A percentile compares a stretch with the other conserved stretches of the same genome.
Conservation (phyloP, 2,329 filamentous ascomycete genomes). For the Ramichloridium luteum region DNA sequence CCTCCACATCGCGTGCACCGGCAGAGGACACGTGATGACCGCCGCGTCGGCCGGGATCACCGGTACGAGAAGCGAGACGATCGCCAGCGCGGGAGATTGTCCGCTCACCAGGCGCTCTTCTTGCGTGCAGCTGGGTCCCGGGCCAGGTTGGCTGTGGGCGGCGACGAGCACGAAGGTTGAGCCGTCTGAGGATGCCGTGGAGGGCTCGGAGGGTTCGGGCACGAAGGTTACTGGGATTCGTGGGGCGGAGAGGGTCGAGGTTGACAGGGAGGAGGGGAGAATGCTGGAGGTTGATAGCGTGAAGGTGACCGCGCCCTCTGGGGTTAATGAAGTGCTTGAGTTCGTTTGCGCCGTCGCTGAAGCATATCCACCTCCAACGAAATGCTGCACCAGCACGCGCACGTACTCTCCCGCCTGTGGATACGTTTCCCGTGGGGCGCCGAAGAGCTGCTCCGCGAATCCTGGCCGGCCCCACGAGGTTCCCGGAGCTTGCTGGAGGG, state of each 20-base stretch:
- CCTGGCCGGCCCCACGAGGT: constrained; percentile 8
- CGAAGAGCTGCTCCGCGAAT: constrained; percentile 4
- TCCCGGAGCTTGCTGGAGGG: constrained; percentile 4
- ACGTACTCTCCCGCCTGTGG: too few species aligned
- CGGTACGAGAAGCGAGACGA: constrained; percentile 5
- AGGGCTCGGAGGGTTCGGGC: constrained; percentile 2
- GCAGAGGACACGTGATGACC: constrained; percentile 6
- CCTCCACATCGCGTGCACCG: constrained; percentile 5
- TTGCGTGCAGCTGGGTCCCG: constrained; percentile 8
- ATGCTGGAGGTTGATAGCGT: neutral
- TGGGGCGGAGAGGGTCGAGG: neutral
- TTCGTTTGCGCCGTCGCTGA: too few species aligned
- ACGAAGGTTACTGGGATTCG: constrained; percentile 4
- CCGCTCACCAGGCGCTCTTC: constrained; percentile 9
- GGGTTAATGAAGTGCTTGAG: too few species aligned
- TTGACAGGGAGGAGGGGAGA: constrained; percentile 4
- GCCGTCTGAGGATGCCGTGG: neutral
- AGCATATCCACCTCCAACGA: constrained; percentile 5
- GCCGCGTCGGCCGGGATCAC: constrained; percentile 3
- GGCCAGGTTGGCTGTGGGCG: constrained; percentile 8
- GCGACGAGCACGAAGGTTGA: constrained; percentile 5
- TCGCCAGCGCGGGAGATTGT: constrained; percentile 7
- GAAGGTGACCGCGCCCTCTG: neutral
- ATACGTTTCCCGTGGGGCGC: too few species aligned
- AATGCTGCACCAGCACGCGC: constrained; percentile 6